Conservation (phyloP, 2,329 filamentous ascomycete species). For the Domatiomyces globalis region DNA sequence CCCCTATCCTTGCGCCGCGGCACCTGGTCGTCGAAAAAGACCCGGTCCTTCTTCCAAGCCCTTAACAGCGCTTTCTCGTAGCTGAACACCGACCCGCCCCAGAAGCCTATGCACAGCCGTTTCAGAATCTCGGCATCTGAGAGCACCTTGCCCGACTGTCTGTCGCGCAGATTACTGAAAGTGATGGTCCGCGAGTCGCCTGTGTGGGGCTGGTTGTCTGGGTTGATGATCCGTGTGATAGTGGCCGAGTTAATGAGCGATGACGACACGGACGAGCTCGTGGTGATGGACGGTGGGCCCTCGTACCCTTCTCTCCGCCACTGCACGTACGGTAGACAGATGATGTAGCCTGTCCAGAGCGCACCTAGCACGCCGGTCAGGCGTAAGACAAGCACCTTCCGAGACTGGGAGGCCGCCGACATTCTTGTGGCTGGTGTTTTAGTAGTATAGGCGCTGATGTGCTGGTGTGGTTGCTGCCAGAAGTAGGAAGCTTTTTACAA, state of each 20-base stretch:
- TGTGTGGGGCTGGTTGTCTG: not conserved
- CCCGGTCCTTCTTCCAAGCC: not conserved
- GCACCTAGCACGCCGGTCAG: not conserved
- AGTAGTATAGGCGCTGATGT: too few relatives aligned
- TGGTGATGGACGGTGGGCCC: not conserved
- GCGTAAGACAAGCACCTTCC: not conserved
- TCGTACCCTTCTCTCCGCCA: not conserved
- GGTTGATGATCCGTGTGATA: not conserved
- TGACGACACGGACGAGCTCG: not conserved
- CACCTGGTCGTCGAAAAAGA: not conserved
- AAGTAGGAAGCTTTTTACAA: too few relatives aligned
- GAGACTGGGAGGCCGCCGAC: not conserved
- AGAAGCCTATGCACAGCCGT: not conserved
- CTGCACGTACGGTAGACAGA: not conserved
- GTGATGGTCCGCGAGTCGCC: not conserved
- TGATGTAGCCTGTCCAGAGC: not conserved
- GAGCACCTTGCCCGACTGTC: not conserved
- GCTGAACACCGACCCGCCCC: not conserved
- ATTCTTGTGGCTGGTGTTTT: too few relatives aligned
- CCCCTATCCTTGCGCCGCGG: not conserved
- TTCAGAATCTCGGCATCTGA: not conserved
- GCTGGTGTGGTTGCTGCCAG: too few relatives aligned
- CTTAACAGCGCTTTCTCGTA: not conserved
- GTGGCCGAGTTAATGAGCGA: not conserved
- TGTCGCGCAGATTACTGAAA: not conserved